Percentiles rank a stretch among this genome's conserved stretches.
Conservation (phyloP, 768 basidiomycete genomes). For the Coprinopsis strossmayeri region DNA sequence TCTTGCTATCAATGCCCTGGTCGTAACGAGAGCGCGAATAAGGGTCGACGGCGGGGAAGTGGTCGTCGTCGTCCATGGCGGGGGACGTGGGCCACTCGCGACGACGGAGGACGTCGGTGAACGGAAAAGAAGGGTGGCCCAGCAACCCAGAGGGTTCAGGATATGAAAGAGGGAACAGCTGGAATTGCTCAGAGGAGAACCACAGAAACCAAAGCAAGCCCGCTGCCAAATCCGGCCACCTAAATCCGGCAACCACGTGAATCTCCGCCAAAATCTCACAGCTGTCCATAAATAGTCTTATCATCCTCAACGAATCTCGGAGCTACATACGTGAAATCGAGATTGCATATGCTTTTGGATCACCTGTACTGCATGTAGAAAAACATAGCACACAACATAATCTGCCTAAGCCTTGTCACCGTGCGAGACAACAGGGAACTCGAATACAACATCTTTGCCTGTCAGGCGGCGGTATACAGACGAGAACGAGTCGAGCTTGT, state of each 20-base stretch:
- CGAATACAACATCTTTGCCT: slow-evolving; percentile 94
- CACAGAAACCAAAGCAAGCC: slow-evolving; percentile 1
- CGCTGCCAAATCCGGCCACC: not conserved
- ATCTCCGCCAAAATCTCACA: slow-evolving; percentile 2
- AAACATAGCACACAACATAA: slow-evolving; percentile 16
- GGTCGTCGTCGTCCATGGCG: slow-evolving; percentile 41
- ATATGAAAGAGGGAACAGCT: slow-evolving; percentile 2
- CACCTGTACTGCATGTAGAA: slow-evolving; percentile 6
- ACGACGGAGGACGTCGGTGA: slow-evolving; percentile 12
- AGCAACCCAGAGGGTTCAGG: slow-evolving; percentile 25
- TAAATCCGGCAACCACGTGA: slow-evolving; percentile 7
- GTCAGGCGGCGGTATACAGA: slow-evolving; percentile 94
- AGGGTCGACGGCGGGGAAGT: slow-evolving; percentile 43
- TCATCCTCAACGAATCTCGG: not conserved
- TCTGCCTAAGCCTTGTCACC: slow-evolving; percentile 45
- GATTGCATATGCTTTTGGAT: slow-evolving; percentile 6
- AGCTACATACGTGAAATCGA: not conserved
- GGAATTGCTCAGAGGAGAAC: slow-evolving; percentile 3
- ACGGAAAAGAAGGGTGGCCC: slow-evolving; percentile 22
- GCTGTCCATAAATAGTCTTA: slow-evolving; percentile 2
- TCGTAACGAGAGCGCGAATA: slow-evolving; percentile 67
- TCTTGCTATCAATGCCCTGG: slow-evolving; percentile 88
- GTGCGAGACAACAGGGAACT: slow-evolving; percentile 76
- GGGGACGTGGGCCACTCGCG: slow-evolving; percentile 15
- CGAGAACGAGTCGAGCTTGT: slow-evolving; percentile 99